phyloP scores from a whole-genome alignment of 495 filamentous ascomycete species.

The Pyrenula massariospora region DNA sequence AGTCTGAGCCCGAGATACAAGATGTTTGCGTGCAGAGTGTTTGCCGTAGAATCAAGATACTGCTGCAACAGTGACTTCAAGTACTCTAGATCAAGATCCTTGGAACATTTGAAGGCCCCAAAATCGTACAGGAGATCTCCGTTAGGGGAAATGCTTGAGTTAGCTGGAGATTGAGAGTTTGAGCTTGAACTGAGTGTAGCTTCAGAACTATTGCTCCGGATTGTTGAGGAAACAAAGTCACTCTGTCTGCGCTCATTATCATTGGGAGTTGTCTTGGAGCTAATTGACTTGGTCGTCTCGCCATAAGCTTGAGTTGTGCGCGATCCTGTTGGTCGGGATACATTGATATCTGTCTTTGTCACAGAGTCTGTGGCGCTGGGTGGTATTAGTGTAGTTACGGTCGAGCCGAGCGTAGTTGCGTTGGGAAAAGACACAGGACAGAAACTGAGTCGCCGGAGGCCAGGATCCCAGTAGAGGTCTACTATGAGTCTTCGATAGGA shows the following conservation, averaged over 20 bases:
- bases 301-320: slow-evolving; percentile 13
- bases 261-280: slow-evolving; percentile 7
- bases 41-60: slow-evolving; percentile 35
- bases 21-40: slow-evolving; percentile 29
- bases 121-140: slow-evolving; percentile 30
- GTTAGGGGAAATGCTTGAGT: slow-evolving; percentile 10
- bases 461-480: slow-evolving; percentile 55
- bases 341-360: neutral
- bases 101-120: slow-evolving; percentile 46
- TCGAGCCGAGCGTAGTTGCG: neutral
- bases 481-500: slow-evolving; percentile 47
- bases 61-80: slow-evolving; percentile 33
- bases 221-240: too few species aligned
- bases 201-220: neutral
- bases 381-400: neutral
- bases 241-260: neutral
- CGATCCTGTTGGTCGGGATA: neutral
- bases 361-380: neutral
- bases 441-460: slow-evolving; percentile 39
- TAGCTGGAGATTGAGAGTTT: neutral
- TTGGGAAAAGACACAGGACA: slow-evolving; percentile 33
- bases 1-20: slow-evolving; percentile 44
- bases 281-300: slow-evolving; percentile 13
- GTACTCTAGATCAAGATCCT: slow-evolving; percentile 30
- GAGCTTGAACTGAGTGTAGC: neutral